Evolutionary conservation across 768 basidiomycete species (phyloP).

Genomic region (Mycena polygramma): DNA sequence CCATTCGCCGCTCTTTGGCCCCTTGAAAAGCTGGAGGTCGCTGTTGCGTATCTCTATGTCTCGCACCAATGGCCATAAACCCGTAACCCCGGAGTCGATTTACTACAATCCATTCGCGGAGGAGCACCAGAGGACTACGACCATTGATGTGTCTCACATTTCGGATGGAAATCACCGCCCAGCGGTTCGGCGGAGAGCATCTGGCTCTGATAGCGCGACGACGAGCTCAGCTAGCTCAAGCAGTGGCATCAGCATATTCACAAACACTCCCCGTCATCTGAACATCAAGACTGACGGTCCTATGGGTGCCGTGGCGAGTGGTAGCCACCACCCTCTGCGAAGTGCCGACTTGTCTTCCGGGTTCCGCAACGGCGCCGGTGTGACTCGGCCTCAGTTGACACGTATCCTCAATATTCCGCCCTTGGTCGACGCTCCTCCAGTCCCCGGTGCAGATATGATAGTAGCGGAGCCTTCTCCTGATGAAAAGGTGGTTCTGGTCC

Average conservation of each 20-base stretch:
- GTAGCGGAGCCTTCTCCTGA: slow-evolving; percentile 42
- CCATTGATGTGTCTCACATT: slow-evolving; percentile 26
- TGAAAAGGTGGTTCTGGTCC: slow-evolving; percentile 70
- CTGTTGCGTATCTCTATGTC: slow-evolving; percentile 15
- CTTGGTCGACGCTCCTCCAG: slow-evolving; percentile 47
- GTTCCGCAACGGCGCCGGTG: slow-evolving; percentile 42
- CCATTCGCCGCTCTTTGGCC: neutral
- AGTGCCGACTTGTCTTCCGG: slow-evolving; percentile 43
- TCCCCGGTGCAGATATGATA: slow-evolving; percentile 34
- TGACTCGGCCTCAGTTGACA: slow-evolving; percentile 52
- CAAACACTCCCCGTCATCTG: slow-evolving; percentile 27
- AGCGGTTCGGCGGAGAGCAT: slow-evolving; percentile 22
- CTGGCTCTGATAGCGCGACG: slow-evolving; percentile 26
- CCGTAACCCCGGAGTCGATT: slow-evolving; percentile 33
- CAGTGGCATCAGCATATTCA: slow-evolving; percentile 37
- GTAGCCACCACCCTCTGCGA: slow-evolving; percentile 44
- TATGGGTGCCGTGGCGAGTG: slow-evolving; percentile 13
- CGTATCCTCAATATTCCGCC: slow-evolving; percentile 51
- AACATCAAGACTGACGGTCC: slow-evolving; percentile 28
- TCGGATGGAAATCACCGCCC: slow-evolving; percentile 27
- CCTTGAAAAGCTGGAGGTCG: neutral
- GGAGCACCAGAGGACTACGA: slow-evolving; percentile 32
- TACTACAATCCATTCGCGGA: slow-evolving; percentile 39
- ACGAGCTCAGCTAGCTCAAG: slow-evolving; percentile 36
- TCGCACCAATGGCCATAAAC: slow-evolving; percentile 22